These are phyloP conservation scores for Cornus controversa DNA, from an alignment of 148 eudicot species.

Conservation along the genomic window DNA sequence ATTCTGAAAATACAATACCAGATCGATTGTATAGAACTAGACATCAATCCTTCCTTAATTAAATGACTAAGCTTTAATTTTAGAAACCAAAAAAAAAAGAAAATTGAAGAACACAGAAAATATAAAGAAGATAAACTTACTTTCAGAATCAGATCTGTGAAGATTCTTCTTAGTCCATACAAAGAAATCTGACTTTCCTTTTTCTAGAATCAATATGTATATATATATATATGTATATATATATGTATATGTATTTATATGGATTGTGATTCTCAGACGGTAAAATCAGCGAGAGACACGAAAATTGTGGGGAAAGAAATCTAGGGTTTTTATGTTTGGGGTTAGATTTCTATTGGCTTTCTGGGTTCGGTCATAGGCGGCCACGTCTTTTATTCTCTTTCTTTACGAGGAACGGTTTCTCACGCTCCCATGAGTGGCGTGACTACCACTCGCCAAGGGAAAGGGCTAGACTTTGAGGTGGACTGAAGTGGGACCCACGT, in stretches of 20 bases:
- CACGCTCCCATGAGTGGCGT: neutral
- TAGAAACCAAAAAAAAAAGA: neutral
- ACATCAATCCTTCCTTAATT: slow-evolving; percentile 2
- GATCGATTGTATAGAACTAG: neutral
- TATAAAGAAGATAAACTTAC: neutral
- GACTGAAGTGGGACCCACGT: neutral
- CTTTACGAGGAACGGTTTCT: neutral
- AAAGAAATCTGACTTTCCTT: slow-evolving; percentile 4
- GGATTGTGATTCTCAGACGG: neutral
- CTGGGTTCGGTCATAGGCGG: neutral
- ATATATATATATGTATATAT: neutral
- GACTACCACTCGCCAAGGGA: neutral
- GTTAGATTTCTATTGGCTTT: neutral
- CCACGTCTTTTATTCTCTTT: neutral
- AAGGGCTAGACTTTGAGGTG: neutral
- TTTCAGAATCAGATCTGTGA: slow-evolving; percentile 13
- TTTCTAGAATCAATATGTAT: neutral
- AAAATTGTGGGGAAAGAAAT: neutral
- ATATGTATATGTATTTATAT: neutral
- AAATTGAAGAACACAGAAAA: neutral
- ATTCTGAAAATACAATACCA: neutral
- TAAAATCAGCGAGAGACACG: neutral
- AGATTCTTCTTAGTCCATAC: neutral
- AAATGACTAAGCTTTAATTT: neutral
- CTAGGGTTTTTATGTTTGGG: neutral